phyloP scores from a whole-genome alignment of 225 moss, liverwort and hornwort species.

The Pleurozium schreberi region DNA sequence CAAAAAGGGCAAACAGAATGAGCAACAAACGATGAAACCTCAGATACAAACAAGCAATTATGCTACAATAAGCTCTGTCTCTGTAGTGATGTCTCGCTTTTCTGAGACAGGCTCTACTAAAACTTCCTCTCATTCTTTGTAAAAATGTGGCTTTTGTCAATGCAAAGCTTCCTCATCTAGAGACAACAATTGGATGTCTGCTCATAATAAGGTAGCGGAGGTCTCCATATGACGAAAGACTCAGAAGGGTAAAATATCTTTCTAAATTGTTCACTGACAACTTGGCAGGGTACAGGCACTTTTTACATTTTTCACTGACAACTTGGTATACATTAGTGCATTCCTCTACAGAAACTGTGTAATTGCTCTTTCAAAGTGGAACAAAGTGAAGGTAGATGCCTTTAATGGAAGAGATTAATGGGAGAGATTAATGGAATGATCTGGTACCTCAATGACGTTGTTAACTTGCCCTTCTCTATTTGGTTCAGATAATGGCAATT shows the following conservation, averaged over 20 bases:
- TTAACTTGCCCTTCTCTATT: slow-evolving; percentile 87
- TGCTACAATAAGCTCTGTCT: neutral
- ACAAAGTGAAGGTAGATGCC: neutral
- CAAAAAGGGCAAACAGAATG: neutral
- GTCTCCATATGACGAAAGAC: neutral
- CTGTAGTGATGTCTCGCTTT: neutral
- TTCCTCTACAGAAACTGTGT: neutral
- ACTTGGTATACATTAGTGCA: neutral
- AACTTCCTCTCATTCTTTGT: neutral
- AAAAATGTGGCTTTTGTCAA: neutral
- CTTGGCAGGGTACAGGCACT: neutral
- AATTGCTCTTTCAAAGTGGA: neutral
- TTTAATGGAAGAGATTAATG: neutral
- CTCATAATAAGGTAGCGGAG: neutral
- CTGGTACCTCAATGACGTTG: slow-evolving; percentile 67
- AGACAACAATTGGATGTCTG: neutral
- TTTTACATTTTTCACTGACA: neutral
- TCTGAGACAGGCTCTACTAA: neutral
- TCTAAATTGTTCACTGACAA: neutral
- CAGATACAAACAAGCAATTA: neutral
- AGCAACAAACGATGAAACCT: neutral
- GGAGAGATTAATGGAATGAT: neutral
- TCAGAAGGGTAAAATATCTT: neutral
- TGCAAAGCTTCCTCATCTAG: neutral
- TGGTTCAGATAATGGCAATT: slow-evolving; percentile 45